phyloP scores from a whole-genome alignment of 2,329 filamentous ascomycete genomes.

The Colletotrichum lentis region DNA sequence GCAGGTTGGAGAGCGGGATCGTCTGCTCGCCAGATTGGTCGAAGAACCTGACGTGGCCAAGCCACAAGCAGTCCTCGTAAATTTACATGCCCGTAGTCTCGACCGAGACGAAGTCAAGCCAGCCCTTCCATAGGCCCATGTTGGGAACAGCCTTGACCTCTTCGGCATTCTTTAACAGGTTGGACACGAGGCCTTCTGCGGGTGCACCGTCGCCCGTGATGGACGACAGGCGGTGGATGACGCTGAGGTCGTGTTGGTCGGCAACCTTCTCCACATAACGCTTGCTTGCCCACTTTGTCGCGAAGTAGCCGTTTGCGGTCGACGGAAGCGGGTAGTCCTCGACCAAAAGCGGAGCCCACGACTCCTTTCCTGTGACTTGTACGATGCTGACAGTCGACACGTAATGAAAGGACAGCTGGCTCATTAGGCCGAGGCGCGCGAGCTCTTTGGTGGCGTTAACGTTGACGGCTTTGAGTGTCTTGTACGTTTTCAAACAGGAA shows the following conservation, averaged over 20 bases:
- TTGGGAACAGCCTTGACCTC: neutral
- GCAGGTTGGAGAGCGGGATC: neutral
- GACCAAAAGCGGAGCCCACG: constrained; percentile 7
- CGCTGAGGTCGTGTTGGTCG: constrained; percentile 12
- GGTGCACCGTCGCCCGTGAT: constrained; percentile 22
- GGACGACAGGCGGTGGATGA: constrained; percentile 39
- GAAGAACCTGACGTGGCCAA: neutral
- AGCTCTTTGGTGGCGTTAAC: constrained; percentile 48
- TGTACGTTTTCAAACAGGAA: constrained; percentile 50
- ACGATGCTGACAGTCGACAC: constrained; percentile 42
- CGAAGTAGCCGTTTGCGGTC: constrained; percentile 44
- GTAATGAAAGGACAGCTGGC: constrained; percentile 45
- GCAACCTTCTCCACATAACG: constrained; percentile 42
- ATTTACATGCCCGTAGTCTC: neutral
- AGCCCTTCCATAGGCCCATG: neutral
- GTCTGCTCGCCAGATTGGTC: constrained; percentile 1
- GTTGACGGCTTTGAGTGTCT: constrained; percentile 47
- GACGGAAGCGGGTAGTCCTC: neutral
- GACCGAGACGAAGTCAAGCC: constrained; percentile 4
- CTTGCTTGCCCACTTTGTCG: constrained; percentile 49
- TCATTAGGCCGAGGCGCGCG: constrained; percentile 42
- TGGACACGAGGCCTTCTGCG: neutral
- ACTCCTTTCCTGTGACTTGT: constrained; percentile 6
- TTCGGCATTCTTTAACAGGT: neutral
- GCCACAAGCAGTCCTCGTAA: constrained; percentile 5